A percentile compares a stretch with the other conserved stretches of the same genome.
phyloP scores from a whole-genome alignment of 2,329 filamentous ascomycete species.

The Cytospora paraplurivora region DNA sequence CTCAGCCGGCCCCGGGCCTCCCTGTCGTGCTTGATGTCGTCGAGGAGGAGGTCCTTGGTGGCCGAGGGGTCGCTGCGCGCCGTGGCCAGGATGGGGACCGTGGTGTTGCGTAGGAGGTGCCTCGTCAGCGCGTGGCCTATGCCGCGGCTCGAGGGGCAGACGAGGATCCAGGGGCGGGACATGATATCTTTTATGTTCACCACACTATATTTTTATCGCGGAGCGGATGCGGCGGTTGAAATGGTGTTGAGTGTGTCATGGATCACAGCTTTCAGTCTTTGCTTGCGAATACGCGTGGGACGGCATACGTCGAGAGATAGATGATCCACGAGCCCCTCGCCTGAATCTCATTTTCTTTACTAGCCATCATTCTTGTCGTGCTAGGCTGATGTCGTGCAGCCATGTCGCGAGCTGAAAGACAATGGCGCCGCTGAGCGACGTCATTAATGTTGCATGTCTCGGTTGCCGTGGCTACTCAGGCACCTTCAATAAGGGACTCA shows the following conservation, averaged over 20 bases:
- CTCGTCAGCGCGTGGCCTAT: conserved; percentile 53
- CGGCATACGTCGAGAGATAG: not conserved
- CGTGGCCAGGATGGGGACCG: conserved; percentile 51
- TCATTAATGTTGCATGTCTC: conserved; percentile 13
- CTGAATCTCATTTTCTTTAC: no score
- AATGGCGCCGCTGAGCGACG: conserved; percentile 7
- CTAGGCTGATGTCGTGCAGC: not conserved
- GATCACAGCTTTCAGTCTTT: no score
- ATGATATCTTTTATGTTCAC: conserved; percentile 33
- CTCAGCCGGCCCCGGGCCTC: conserved; percentile 41
- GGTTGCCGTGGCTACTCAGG: not conserved
- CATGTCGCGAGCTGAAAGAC: conserved; percentile 3
- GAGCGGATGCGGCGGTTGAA: not conserved
- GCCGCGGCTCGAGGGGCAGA: conserved; percentile 51
- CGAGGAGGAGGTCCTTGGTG: conserved; percentile 41
- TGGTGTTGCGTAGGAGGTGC: conserved; percentile 50
- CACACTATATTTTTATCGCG: not conserved
- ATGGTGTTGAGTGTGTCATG: not conserved
- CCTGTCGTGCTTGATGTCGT: conserved; percentile 33
- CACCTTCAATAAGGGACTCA: conserved; percentile 2
- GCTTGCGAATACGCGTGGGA: not conserved
- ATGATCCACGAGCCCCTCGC: not conserved
- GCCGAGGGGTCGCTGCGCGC: conserved; percentile 43
- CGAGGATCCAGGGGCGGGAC: conserved; percentile 53
- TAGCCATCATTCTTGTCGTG: conserved; percentile 14